Base-by-base conservation (phyloP, 2,329 filamentous ascomycete genomes). In the Neonectria ditissima region DNA sequence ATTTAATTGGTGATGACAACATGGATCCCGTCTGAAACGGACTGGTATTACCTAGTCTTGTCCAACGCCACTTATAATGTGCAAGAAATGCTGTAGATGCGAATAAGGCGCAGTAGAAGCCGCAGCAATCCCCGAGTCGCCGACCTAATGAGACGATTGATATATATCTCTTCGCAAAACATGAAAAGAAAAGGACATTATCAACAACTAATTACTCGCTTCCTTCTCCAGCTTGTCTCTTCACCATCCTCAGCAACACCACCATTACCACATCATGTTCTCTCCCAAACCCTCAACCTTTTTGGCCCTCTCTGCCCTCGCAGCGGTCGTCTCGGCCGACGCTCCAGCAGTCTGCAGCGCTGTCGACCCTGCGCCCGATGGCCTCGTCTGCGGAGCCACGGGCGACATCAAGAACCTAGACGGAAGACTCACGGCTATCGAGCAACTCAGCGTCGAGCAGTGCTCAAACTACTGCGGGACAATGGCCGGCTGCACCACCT, bases 391-490 rank as follows among this genome's bases (percentile, higher is more conserved):
- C 13, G 43, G 39, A 20, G 10, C 18, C 11, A 3, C 43, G 18
- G 54, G 54, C n/a, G 44, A 34, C 28, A 13, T 45, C n/a, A 26
- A 10, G 8, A 24, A 32, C 11, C 20, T 24, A 9, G 10, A 28
- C 13, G 43, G 20, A 10, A 56, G 45, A 20, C 13, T 56, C 5
- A 24, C 24, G 11, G 28, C 54, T 7, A 16, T 56, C 18, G 43
- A 47, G 30, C 43, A 22, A 3, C 41, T 56, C 30, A 48, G 14
- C n/a, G 8, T 37, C 2, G 54, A 48, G n/a, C 20, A 11, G 11
- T 56, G 54, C 14, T 7, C 54, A 5, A 24, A 32, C 43, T 48
- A 48, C 16, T 56, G 43, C 16, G 54, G 26, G 7, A 18, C 43
- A n/a, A 56, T 18, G 4, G 43, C 37, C 3, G 20, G 13, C 5